These are phyloP conservation scores for Pneumocystis carinii DNA, from an alignment of 1,139 yeast species.

Conservation along the genomic window DNA sequence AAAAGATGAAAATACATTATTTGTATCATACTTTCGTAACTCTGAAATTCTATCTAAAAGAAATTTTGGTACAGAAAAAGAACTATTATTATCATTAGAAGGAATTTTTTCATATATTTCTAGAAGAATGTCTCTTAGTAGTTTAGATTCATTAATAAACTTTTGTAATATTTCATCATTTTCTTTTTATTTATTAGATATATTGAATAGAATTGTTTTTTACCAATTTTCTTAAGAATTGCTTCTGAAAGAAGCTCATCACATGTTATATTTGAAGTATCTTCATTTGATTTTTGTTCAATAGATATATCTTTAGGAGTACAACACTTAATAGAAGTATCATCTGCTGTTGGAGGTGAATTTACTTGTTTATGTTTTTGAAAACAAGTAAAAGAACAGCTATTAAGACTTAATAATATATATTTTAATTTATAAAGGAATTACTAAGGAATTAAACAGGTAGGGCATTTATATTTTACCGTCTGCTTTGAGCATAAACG, in stretches of 20 bases:
- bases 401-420: not conserved
- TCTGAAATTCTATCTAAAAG: not conserved
- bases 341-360: not conserved
- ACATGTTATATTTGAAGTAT: not conserved
- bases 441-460: not conserved
- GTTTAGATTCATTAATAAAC: not conserved
- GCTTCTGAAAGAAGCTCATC: not conserved
- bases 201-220: not conserved
- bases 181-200: not conserved
- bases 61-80: not conserved
- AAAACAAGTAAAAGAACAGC: not conserved
- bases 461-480: not conserved
- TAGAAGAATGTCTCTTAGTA: not conserved
- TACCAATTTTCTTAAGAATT: not conserved
- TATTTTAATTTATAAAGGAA: not conserved
- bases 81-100: not conserved
- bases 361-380: not conserved
- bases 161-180: not conserved
- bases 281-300: not conserved
- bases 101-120: not conserved
- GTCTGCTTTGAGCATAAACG: not conserved
- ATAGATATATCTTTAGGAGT: not conserved
- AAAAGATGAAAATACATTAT: not conserved
- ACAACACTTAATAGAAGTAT: not conserved
- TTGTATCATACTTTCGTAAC: not conserved